Percentiles rank a stretch among this genome's conserved stretches.
Conservation (phyloP, 495 filamentous ascomycete genomes). For the Penicillium crystallinum region DNA sequence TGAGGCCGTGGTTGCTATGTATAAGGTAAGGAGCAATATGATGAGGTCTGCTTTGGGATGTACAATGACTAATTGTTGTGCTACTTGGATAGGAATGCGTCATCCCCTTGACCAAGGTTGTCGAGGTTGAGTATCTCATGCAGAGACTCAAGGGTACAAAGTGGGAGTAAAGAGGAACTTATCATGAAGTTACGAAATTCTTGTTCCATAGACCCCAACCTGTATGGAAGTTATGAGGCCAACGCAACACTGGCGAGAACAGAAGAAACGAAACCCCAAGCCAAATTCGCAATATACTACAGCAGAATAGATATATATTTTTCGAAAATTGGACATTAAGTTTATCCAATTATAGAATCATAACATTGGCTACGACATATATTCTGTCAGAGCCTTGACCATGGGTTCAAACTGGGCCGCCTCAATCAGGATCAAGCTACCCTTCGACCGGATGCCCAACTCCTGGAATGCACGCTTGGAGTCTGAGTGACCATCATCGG, state of each 20-base stretch:
- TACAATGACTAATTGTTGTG: conserved; percentile 16
- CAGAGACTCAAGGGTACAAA: conserved; percentile 71
- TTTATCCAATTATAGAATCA: conserved; percentile 9
- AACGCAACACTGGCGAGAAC: not conserved
- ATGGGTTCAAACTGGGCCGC: conserved; percentile 60
- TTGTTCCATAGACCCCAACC: conserved; percentile 9
- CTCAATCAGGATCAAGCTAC: conserved; percentile 75
- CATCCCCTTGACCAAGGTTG: conserved; percentile 93
- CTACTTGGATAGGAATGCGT: conserved; percentile 64
- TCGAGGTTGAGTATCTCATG: conserved; percentile 98
- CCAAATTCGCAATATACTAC: conserved; percentile 9
- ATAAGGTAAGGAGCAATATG: conserved; percentile 52
- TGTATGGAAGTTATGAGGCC: conserved; percentile 4
- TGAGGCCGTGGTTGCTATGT: conserved; percentile 91
- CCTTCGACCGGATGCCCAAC: conserved; percentile 77
- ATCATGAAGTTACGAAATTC: conserved; percentile 24
- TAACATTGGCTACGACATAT: conserved; percentile 46
- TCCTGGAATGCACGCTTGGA: conserved; percentile 93
- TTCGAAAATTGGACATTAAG: conserved; percentile 27
- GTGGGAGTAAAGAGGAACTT: conserved; percentile 46
- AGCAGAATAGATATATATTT: conserved; percentile 12
- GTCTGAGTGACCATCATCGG: conserved; percentile 73
- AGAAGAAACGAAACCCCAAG: not conserved
- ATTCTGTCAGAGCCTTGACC: conserved; percentile 66
- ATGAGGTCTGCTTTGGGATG: not conserved